Percentiles rank a stretch among this genome's conserved stretches.
Conservation (phyloP, 495 filamentous ascomycete genomes). For the Aspergillus heteromorphus region DNA sequence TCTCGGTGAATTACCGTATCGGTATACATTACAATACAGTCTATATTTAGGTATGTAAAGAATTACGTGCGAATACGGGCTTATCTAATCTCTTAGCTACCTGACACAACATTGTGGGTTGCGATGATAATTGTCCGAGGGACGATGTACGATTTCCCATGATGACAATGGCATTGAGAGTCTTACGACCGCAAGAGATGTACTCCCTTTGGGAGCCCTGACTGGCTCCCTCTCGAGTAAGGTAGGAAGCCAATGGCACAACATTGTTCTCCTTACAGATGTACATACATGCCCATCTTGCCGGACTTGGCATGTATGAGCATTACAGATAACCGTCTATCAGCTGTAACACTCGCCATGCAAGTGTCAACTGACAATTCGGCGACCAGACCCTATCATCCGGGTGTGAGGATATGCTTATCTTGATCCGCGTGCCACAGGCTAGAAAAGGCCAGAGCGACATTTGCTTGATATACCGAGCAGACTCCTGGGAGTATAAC, state of each 20-base stretch:
- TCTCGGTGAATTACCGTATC: neutral
- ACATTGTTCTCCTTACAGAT: neutral
- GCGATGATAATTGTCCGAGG: neutral
- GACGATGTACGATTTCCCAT: neutral
- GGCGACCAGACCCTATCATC: neutral
- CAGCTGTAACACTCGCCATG: neutral
- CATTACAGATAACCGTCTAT: neutral
- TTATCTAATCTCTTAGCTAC: neutral
- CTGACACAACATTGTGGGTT: neutral
- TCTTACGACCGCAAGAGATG: neutral
- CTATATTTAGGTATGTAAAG: neutral
- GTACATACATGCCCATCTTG: neutral
- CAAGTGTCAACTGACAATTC: conserved; percentile 1
- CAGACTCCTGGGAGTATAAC: too few species aligned
- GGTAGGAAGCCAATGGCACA: neutral
- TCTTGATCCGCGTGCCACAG: neutral
- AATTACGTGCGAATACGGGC: neutral
- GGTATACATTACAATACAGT: too few species aligned
- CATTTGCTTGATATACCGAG: neutral
- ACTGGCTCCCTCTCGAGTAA: neutral
- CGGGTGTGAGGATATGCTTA: neutral
- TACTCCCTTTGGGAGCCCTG: neutral
- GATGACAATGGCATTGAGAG: neutral
- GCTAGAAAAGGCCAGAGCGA: neutral
- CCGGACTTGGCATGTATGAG: neutral